Evolutionary conservation across 495 filamentous ascomycete genomes (phyloP), one percentile per base, ranked within the genome.

Genomic region (Lophiostoma macrostomum): DNA sequence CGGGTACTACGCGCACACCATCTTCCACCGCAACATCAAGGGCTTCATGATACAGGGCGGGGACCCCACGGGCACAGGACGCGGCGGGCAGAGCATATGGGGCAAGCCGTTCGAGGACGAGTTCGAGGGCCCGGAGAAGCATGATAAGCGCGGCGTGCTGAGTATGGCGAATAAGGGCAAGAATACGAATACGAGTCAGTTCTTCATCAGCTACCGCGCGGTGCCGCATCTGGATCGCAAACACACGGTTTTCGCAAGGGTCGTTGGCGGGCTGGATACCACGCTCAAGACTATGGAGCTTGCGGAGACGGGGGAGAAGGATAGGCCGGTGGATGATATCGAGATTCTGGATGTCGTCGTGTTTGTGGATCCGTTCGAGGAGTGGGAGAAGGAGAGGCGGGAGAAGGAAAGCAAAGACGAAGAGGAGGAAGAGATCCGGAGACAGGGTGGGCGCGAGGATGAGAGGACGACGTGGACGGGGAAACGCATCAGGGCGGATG

Each of bases 31-130:
- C 42, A 94, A 90, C 66, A 96, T 99, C 63, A 79, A 80, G 22
- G 89, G 87, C 53, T 99, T 99, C 69, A 99, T 99, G 93, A 87
- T 97, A 50, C 93, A 99, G 66, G 94, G 94, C 47, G 93, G 93
- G 53, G 93, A 98, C 65, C 93, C 93, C 0, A 87, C 87, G 0
- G 91, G 90, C 0, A 94, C 89, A 1, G 93, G 93, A 7, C 76
- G 86, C 30, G 91, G 91, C n/a, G 93, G 93, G 0, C 73, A 79
- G 32, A 89, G 84, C 62, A 78, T 91, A 50, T 97, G 93, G 93
- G 85, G 85, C 36, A 90, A 89, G 69, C 84, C 85, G 53, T 98
- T 98, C 65, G 74, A 84, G 24, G 93, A 98, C 68, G 94, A 98
- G 64, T 84, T 96, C 45, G 90, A 96, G 22, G 90, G 91, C 0